phyloP scores from a whole-genome alignment of 768 basidiomycete species.

The Xerocomus brunneocitrinus region DNA sequence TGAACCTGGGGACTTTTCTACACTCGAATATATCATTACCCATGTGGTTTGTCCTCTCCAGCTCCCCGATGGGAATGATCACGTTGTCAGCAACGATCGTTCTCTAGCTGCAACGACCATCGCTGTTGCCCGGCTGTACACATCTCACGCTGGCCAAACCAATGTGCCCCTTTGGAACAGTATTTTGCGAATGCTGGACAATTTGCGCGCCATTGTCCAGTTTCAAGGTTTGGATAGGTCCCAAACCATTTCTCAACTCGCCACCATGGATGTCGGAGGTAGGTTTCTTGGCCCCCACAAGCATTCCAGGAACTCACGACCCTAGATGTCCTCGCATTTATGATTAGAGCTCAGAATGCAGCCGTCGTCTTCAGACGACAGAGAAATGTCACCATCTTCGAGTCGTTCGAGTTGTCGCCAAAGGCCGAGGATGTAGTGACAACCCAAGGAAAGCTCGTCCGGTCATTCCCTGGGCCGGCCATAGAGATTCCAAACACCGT shows the following conservation, averaged over 20 bases:
- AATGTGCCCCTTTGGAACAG: background rate
- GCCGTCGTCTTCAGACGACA: conserved; percentile 36
- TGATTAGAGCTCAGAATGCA: conserved; percentile 45
- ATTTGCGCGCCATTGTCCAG: conserved; percentile 8
- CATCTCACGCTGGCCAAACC: background rate
- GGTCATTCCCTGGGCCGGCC: conserved; percentile 44
- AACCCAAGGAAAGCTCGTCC: conserved; percentile 37
- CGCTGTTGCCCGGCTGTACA: conserved; percentile 9
- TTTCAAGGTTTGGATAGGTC: background rate
- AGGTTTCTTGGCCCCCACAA: background rate
- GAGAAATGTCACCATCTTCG: conserved; percentile 2
- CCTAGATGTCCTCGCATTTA: conserved; percentile 36
- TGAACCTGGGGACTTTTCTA: background rate
- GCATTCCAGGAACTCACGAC: background rate
- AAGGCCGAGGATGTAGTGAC: conserved; percentile 30
- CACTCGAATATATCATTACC: conserved; percentile 29
- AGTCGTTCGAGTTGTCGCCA: conserved; percentile 41
- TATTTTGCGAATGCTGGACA: conserved; percentile 25
- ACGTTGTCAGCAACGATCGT: conserved; percentile 18
- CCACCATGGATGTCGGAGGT: conserved; percentile 24
- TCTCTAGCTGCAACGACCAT: conserved; percentile 21
- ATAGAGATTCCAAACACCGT: conserved; percentile 30
- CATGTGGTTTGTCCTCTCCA: conserved; percentile 41
- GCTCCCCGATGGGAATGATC: conserved; percentile 35
- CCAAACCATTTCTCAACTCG: conserved; percentile 6